phyloP scores from a whole-genome alignment of 306 rosid genomes.

The Psophocarpus tetragonolobus region DNA sequence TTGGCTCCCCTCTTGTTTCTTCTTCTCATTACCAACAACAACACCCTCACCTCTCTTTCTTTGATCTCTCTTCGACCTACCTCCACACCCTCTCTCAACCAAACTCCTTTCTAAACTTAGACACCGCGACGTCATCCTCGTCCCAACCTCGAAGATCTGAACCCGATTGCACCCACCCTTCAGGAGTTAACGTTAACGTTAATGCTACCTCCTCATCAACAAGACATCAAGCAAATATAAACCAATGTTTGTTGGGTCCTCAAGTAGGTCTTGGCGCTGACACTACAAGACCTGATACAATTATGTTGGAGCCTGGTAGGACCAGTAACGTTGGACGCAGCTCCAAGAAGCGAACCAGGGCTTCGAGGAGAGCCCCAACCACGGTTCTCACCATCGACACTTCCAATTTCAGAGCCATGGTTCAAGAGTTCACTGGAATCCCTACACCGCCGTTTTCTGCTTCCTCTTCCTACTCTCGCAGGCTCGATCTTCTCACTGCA shows the following conservation, averaged over 20 bases:
- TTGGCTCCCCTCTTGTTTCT: conserved; percentile 45
- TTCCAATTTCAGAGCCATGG: conserved; percentile 92
- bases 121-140: conserved; percentile 26
- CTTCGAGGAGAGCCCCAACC: conserved; percentile 88
- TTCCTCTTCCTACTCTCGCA: conserved; percentile 53
- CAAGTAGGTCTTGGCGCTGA: background rate
- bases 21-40: conserved; percentile 41
- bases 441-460: conserved; percentile 83
- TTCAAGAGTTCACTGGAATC: conserved; percentile 93
- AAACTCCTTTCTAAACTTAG: conserved; percentile 49
- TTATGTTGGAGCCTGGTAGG: background rate
- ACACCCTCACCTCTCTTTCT: conserved; percentile 31
- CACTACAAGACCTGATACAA: conserved; percentile 8
- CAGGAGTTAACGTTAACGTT: background rate
- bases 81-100: conserved; percentile 51
- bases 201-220: conserved; percentile 16
- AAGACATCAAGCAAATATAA: background rate
- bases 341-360: conserved; percentile 84
- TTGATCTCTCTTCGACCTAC: conserved; percentile 53
- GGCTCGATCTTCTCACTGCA: conserved; percentile 67
- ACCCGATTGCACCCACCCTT: conserved; percentile 35
- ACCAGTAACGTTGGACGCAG: conserved; percentile 40
- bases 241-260: conserved; percentile 29
- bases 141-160: conserved; percentile 44
- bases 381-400: conserved; percentile 93